Conservation (phyloP, 2,329 filamentous ascomycete genomes). For the Rhytidhysteron rufulum region DNA sequence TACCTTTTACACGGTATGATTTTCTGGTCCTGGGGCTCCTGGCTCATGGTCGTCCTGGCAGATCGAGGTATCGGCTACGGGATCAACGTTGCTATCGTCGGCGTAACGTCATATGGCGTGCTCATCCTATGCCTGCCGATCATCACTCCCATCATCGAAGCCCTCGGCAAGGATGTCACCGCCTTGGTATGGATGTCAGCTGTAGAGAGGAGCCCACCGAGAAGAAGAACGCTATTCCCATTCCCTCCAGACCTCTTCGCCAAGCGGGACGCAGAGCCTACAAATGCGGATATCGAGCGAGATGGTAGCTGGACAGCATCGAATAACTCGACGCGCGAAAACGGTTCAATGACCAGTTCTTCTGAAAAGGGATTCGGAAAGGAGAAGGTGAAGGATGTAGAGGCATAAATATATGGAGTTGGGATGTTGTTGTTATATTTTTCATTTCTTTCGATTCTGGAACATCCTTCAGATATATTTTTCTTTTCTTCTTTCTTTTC, state of each 20-base stretch:
- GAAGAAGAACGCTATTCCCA: conserved; percentile 28
- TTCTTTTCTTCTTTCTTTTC: no score
- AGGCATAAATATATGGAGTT: not conserved
- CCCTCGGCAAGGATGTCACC: conserved; percentile 38
- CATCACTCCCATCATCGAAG: conserved; percentile 36
- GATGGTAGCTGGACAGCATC: not conserved
- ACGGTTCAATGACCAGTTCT: not conserved
- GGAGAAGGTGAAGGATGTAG: not conserved
- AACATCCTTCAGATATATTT: no score
- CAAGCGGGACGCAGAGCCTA: conserved; percentile 3
- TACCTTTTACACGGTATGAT: conserved; percentile 48
- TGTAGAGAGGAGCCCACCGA: conserved; percentile 30
- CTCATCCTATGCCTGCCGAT: conserved; percentile 32
- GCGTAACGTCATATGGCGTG: conserved; percentile 32
- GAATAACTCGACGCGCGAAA: not conserved
- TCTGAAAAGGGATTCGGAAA: not conserved
- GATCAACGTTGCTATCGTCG: conserved; percentile 31
- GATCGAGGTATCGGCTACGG: conserved; percentile 27
- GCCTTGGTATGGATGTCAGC: conserved; percentile 34
- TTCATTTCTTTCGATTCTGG: no score
- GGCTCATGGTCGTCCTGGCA: conserved; percentile 33
- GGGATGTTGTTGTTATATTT: no score
- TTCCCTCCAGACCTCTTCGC: conserved; percentile 19
- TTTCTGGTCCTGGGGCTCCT: conserved; percentile 42
- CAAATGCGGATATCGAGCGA: not conserved